A percentile compares a stretch with the other conserved stretches of the same genome.
Evolutionary conservation across 495 filamentous ascomycete species (phyloP).

Genomic region (Peziza echinospora): DNA sequence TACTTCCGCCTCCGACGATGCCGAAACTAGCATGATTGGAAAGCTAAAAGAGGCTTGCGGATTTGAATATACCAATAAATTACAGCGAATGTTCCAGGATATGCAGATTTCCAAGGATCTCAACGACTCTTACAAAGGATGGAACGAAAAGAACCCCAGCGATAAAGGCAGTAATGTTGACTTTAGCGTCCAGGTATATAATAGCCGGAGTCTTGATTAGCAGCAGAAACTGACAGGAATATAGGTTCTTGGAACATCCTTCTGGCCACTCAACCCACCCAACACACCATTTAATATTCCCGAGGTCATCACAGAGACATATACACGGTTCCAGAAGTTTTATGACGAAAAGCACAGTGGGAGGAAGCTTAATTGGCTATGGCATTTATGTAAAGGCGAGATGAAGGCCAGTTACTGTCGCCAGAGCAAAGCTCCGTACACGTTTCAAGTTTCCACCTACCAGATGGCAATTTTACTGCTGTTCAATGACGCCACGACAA

Average conservation of each 20-base stretch:
- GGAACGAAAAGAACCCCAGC: constrained; percentile 26
- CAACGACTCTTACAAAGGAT: constrained; percentile 63
- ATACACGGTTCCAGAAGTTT: constrained; percentile 71
- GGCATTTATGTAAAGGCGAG: constrained; percentile 96
- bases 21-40: constrained; percentile 97
- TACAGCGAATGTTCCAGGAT: constrained; percentile 99
- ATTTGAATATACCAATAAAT: constrained; percentile 97
- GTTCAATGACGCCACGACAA: constrained; percentile 76
- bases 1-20: constrained; percentile 87
- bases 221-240: constrained; percentile 54
- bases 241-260: constrained; percentile 70
- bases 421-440: constrained; percentile 71
- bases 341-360: constrained; percentile 93
- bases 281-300: constrained; percentile 72
- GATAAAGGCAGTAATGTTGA: constrained; percentile 23
- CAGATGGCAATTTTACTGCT: constrained; percentile 94
- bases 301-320: constrained; percentile 59
- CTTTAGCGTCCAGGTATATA: constrained; percentile 15
- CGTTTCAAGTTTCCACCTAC: constrained; percentile 91
- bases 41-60: constrained; percentile 98
- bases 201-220: no score
- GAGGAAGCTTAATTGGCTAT: constrained; percentile 90
- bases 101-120: constrained; percentile 98
- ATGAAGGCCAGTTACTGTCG: constrained; percentile 83
- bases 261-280: constrained; percentile 84